Conservation (phyloP, 768 basidiomycete genomes). For the Trametes coccinea region DNA sequence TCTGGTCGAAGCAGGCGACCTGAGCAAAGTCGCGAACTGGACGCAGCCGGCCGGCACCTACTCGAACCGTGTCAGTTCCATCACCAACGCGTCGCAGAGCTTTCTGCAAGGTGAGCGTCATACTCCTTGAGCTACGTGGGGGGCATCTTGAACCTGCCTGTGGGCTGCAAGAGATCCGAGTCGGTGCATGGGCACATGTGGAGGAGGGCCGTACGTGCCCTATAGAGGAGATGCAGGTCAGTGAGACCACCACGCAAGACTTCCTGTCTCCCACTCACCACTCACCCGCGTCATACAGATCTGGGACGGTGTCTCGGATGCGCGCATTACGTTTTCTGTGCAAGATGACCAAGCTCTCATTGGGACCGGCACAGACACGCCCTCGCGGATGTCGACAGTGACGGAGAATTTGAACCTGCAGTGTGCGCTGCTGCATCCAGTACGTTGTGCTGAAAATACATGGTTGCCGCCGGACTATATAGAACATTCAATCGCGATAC, state of each 20-base stretch:
- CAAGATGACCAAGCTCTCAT: conserved; percentile 42
- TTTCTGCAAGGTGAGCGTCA: conserved; percentile 61
- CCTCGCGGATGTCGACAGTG: conserved; percentile 70
- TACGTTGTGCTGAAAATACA: too few relatives aligned
- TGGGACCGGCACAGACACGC: conserved; percentile 28
- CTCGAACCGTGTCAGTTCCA: conserved; percentile 85
- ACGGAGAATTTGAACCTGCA: conserved; percentile 95
- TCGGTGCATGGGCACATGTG: conserved; percentile 83
- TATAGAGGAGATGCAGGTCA: conserved; percentile 84
- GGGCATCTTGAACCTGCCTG: not conserved
- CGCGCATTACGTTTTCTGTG: conserved; percentile 67
- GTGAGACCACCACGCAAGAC: conserved; percentile 9
- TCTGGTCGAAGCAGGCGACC: conserved; percentile 80
- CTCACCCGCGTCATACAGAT: conserved; percentile 47
- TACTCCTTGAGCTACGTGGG: too few relatives aligned
- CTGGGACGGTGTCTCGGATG: conserved; percentile 89
- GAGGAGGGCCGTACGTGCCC: conserved; percentile 66
- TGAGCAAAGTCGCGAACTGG: conserved; percentile 73
- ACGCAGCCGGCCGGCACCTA: conserved; percentile 49
- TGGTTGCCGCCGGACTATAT: too few relatives aligned
- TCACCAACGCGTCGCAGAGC: conserved; percentile 70
- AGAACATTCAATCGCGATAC: too few relatives aligned
- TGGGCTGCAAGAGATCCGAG: conserved; percentile 61
- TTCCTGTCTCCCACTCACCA: not conserved
- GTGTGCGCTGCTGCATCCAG: conserved; percentile 61